Conservation (phyloP, 129 eudicot species). For the Chrysanthemum seticuspe region DNA sequence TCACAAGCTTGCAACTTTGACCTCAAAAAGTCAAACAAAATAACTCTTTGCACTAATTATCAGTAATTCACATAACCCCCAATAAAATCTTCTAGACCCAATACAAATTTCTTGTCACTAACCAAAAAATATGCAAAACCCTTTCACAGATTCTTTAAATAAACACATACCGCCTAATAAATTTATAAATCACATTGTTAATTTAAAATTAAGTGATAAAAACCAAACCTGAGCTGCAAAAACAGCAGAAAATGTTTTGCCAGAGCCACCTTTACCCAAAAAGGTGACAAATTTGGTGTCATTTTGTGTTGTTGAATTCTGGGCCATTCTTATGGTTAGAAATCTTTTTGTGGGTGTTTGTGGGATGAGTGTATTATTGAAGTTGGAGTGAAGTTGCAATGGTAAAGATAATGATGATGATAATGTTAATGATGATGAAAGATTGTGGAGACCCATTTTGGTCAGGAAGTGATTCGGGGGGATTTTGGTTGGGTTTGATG, state of each 20-base stretch:
- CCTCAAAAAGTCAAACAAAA: neutral
- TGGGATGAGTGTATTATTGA: conserved; percentile 14
- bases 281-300: conserved; percentile 71
- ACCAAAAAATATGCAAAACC: no score
- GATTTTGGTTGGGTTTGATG: neutral
- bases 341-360: conserved; percentile 21
- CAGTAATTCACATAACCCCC: no score
- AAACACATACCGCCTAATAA: no score
- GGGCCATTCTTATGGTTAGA: conserved; percentile 27
- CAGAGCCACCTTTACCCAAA: conserved; percentile 98
- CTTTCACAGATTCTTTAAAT: no score
- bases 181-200: no score
- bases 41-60: no score
- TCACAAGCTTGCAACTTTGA: neutral
- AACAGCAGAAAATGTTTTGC: conserved; percentile 84
- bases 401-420: conserved; percentile 20
- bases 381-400: neutral
- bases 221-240: conserved; percentile 89
- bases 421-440: neutral
- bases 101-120: no score
- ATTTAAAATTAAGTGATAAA: neutral
- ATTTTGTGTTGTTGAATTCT: conserved; percentile 22
- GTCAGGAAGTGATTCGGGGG: neutral
- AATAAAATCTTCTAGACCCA: no score
- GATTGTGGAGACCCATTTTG: conserved; percentile 28